phyloP scores from a whole-genome alignment of 768 basidiomycete species.

The Lentinula lateritia region DNA sequence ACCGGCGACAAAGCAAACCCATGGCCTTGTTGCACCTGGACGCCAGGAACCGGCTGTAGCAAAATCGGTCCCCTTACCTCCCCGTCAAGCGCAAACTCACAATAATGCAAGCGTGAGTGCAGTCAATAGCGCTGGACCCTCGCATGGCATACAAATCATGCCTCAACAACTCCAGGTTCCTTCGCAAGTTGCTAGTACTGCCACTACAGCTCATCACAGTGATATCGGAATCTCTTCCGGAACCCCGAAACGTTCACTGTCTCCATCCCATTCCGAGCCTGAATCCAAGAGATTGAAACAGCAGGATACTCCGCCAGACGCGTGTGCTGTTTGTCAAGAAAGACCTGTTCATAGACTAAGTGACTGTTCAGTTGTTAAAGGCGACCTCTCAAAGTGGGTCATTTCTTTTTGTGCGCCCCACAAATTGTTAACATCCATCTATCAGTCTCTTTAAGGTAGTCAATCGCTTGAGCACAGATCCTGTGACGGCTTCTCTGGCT shows the following conservation, averaged over 20 bases:
- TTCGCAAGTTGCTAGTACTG: background rate
- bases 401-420: background rate
- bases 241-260: background rate
- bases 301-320: constrained; percentile 1
- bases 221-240: background rate
- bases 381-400: constrained; percentile 50
- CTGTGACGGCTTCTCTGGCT: constrained; percentile 27
- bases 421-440: background rate
- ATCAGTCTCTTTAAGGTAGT: constrained; percentile 39
- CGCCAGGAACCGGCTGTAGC: background rate
- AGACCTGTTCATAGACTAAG: constrained; percentile 40
- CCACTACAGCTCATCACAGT: background rate
- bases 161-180: background rate
- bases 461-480: constrained; percentile 34
- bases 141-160: background rate
- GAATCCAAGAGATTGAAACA: constrained; percentile 34
- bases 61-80: background rate
- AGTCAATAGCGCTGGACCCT: background rate
- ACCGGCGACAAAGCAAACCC: constrained; percentile 16
- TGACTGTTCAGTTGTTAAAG: constrained; percentile 49
- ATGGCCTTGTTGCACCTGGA: background rate
- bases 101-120: background rate
- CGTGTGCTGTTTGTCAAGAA: constrained; percentile 47
- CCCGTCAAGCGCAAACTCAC: background rate
- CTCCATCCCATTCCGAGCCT: constrained; percentile 24